Evolutionary conservation across 345 rosid species (phyloP).

Genomic region (Anacardium occidentale): DNA sequence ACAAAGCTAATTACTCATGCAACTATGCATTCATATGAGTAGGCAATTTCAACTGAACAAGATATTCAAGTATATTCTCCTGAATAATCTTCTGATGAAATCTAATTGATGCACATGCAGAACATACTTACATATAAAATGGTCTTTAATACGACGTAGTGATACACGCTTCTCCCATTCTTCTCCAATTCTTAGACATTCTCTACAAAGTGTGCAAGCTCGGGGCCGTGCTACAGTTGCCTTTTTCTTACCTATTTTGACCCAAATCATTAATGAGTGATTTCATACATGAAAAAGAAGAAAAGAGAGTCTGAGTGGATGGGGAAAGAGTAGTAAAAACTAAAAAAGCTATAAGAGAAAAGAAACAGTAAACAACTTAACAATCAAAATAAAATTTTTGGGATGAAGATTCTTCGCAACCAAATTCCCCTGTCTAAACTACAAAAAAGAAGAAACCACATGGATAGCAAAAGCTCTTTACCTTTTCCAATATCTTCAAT

Average conservation of each 20-base stretch:
- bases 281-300: not conserved
- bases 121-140: conserved; percentile 81
- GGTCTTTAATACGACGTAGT: conserved; percentile 66
- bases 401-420: not conserved
- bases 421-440: conserved; percentile 2
- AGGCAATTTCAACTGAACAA: not conserved
- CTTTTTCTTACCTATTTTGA: conserved; percentile 61
- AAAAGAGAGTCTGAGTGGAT: not conserved
- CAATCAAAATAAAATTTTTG: not conserved
- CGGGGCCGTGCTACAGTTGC: conserved; percentile 80
- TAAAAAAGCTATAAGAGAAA: not conserved
- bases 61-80: not conserved
- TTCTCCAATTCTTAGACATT: conserved; percentile 68
- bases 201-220: conserved; percentile 83
- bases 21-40: not conserved
- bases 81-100: not conserved
- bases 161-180: conserved; percentile 60
- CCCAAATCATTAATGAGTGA: conserved; percentile 7
- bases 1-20: not conserved
- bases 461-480: conserved; percentile 25
- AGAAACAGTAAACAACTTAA: not conserved
- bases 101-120: not conserved
- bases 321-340: too few species aligned
- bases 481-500: conserved; percentile 92
- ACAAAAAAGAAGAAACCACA: not conserved